Evolutionary conservation across 2,329 filamentous ascomycete species (phyloP), one percentile per base, ranked within the genome.

Genomic region (Nothomitra cinnamomea): DNA sequence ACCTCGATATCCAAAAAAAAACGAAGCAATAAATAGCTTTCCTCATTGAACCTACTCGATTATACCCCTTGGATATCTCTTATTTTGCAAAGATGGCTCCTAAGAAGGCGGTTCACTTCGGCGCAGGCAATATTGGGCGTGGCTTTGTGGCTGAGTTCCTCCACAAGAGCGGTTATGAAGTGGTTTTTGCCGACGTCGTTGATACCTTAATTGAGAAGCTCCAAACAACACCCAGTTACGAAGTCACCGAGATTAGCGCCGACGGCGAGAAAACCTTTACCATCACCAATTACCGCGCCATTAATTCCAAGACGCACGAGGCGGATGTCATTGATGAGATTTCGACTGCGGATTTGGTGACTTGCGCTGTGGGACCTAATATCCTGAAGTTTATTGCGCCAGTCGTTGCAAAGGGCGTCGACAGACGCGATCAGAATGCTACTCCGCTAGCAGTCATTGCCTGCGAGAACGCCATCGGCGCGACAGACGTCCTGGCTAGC

Each of bases 391-490:
- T 95, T 70, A 92, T 98, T 65, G 92, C 92, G 48, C 86, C 90
- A 22, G 85, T 89, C 62, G 95, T 98, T 61, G 90, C 90, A 65
- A 92, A 94, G 76, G 92, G 87, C 60, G 87, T 98, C 58, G 83
- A 90, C 65, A 76, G 77, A 59, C 84, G 92, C 58, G 76, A 21
- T 10, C n/a, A 80, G 24, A 67, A 68, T 47, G 66, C 72, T 53
- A 77, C 77, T 57, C 89, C 90, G 6, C 70, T 96, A 42, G 82
- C 89, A 21, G 86, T 98, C 65, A 95, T 98, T 70, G 92, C 92
- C 55, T 98, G 92, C 70, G 92, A 98, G 74, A 98, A 98, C 69
- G 87, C 87, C 66, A 95, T 96, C 65, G 87, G 87, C 59, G 92
- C 88, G 62, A 96, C 92, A 51, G 86, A 92, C 65, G 87, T 85